Conservation (phyloP, 202 grass and related monocot species). For the Miscanthus sacchariflorus region DNA sequence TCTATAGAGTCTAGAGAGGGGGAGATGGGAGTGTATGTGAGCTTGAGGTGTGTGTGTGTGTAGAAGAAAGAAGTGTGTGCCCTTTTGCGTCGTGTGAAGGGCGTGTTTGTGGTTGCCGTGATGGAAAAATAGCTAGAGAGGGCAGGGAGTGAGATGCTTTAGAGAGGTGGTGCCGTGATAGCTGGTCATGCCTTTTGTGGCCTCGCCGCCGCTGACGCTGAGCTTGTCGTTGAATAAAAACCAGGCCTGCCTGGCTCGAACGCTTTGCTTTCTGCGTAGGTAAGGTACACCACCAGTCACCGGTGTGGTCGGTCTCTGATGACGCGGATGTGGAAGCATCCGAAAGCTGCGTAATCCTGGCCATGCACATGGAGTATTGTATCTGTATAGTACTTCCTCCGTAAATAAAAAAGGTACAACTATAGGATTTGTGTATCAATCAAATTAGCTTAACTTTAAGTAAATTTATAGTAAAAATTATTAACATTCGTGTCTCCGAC, state of each 20-base stretch:
- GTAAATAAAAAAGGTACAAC: not conserved
- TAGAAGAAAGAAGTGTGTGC: not conserved
- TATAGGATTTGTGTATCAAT: not conserved
- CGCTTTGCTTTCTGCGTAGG: constrained; percentile 34
- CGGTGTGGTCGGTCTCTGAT: constrained; percentile 11
- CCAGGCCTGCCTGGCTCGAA: not conserved
- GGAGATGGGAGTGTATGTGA: not conserved
- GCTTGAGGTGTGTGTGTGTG: not conserved
- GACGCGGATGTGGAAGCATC: constrained; percentile 32
- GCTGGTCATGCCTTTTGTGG: not conserved
- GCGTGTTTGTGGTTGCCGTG: constrained; percentile 4
- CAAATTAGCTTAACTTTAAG: no score
- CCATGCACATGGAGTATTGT: not conserved
- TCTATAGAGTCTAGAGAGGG: not conserved
- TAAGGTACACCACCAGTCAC: constrained; percentile 1
- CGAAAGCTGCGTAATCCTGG: not conserved
- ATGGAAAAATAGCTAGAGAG: not conserved
- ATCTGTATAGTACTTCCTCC: not conserved
- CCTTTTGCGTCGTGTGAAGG: constrained; percentile 33
- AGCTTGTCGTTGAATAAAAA: constrained; percentile 45
- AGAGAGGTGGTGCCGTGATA: not conserved
- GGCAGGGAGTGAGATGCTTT: no score
- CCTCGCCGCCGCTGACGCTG: not conserved
- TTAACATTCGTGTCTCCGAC: no score
- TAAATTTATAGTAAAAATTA: no score